Evolutionary conservation across 306 rosid genomes (phyloP).

Genomic region (Castanea sativa): DNA sequence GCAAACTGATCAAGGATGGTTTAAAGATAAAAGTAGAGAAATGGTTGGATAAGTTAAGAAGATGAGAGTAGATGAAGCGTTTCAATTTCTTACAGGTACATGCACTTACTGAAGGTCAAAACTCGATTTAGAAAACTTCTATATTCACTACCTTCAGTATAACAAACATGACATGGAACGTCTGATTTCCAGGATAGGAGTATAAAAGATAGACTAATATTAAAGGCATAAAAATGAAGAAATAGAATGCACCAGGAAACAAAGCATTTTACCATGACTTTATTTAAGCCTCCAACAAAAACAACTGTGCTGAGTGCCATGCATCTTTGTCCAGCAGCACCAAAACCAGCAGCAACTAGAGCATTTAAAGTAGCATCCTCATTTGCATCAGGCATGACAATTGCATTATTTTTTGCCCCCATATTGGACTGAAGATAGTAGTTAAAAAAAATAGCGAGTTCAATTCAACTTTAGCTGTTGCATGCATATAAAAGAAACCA

Average conservation of each 20-base stretch:
- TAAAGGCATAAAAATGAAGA: background rate
- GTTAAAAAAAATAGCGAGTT: no score
- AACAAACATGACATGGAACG: background rate
- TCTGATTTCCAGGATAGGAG: background rate
- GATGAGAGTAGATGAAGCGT: no score
- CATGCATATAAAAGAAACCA: no score
- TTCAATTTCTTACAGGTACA: background rate
- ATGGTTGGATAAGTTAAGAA: background rate
- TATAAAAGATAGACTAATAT: background rate
- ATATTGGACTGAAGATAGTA: no score
- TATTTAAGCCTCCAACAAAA: slow-evolving; percentile 83
- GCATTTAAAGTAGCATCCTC: slow-evolving; percentile 84
- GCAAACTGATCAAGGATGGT: no score
- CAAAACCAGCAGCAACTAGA: slow-evolving; percentile 90
- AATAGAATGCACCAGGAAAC: slow-evolving; percentile 5
- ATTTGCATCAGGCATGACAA: slow-evolving; percentile 89
- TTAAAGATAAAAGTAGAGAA: background rate
- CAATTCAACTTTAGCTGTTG: no score
- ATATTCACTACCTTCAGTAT: background rate
- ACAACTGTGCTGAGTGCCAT: slow-evolving; percentile 97
- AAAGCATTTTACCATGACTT: slow-evolving; percentile 55
- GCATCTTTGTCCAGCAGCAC: slow-evolving; percentile 99
- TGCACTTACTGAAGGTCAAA: background rate
- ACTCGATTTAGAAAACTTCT: background rate
- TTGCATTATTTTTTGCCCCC: slow-evolving; percentile 95